A percentile compares a stretch with the other conserved stretches of the same genome.
These are phyloP conservation scores for Sambucus nigra DNA, from an alignment of 129 eudicot genomes.

Conservation along the genomic window DNA sequence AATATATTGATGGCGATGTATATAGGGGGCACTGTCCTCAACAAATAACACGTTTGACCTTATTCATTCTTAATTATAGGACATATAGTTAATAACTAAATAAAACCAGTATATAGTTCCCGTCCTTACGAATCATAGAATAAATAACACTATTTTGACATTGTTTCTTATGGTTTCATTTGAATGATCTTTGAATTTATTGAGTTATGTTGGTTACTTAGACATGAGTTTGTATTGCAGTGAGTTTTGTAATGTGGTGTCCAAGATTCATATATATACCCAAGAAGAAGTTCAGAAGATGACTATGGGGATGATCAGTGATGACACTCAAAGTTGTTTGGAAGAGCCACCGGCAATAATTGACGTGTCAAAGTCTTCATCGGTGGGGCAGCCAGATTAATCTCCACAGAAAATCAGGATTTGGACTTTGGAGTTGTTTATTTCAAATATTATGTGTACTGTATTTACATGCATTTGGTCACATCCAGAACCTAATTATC, in stretches of 20 bases:
- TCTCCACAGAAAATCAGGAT: neutral
- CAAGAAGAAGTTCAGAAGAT: conserved; percentile 89
- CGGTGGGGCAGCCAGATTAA: conserved; percentile 41
- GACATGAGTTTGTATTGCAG: conserved; percentile 47
- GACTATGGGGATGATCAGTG: conserved; percentile 54
- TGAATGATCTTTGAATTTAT: neutral
- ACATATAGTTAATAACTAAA: no score
- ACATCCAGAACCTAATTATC: neutral
- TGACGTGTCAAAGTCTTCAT: conserved; percentile 62
- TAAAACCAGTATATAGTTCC: no score
- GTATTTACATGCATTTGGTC: neutral
- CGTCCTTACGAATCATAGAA: no score
- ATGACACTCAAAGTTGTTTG: conserved; percentile 82
- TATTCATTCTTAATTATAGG: no score
- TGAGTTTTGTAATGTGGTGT: conserved; percentile 61
- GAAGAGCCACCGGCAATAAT: conserved; percentile 68
- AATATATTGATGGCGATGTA: no score
- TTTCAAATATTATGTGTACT: neutral
- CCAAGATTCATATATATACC: conserved; percentile 78
- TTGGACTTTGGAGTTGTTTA: neutral
- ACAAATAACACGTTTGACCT: no score
- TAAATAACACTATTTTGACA: neutral
- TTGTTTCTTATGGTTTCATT: neutral
- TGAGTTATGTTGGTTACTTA: no score
- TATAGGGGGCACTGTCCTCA: no score